phyloP scores from a whole-genome alignment of 208 protist species.

The Leishmania martiniquensis region DNA sequence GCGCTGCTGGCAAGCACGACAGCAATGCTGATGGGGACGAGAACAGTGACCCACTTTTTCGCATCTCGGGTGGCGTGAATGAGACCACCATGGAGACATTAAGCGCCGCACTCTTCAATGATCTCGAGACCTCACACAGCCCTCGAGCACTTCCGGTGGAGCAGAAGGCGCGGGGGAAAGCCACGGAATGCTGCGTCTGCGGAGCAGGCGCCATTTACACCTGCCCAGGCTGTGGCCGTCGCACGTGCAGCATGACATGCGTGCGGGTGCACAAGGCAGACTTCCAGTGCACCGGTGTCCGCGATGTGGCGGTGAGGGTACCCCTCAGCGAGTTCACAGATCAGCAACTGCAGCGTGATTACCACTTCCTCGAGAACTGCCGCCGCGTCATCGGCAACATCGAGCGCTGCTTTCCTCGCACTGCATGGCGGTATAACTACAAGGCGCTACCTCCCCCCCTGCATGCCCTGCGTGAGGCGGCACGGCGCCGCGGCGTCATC shows the following conservation, averaged over 20 bases:
- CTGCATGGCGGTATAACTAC: slow-evolving; percentile 59
- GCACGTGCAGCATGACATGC: slow-evolving; percentile 82
- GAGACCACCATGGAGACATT: slow-evolving; percentile 4
- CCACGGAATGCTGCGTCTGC: slow-evolving; percentile 67
- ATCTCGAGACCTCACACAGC: slow-evolving; percentile 21
- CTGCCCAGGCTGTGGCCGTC: slow-evolving; percentile 71
- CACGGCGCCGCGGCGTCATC: slow-evolving; percentile 77
- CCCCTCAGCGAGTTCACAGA: slow-evolving; percentile 74
- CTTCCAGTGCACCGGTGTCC: slow-evolving; percentile 61
- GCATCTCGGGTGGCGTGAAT: not conserved
- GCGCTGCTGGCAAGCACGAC: not conserved
- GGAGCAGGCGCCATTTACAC: slow-evolving; percentile 59
- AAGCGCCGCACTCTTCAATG: slow-evolving; percentile 37
- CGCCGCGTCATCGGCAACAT: slow-evolving; percentile 70
- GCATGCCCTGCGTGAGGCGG: slow-evolving; percentile 77
- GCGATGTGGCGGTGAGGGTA: slow-evolving; percentile 61
- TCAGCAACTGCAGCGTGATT: slow-evolving; percentile 79
- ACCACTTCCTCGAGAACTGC: slow-evolving; percentile 81
- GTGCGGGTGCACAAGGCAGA: slow-evolving; percentile 77
- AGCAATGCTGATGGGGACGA: not conserved
- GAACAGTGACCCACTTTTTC: not conserved
- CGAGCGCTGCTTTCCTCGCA: slow-evolving; percentile 58
- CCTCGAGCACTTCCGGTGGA: not conserved
- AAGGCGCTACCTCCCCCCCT: slow-evolving; percentile 69
- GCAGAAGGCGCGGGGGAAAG: not conserved